These are phyloP conservation scores for Aspergillus pseudoviridinutans DNA, from an alignment of 2,329 filamentous ascomycete genomes.

Conservation along the genomic window DNA sequence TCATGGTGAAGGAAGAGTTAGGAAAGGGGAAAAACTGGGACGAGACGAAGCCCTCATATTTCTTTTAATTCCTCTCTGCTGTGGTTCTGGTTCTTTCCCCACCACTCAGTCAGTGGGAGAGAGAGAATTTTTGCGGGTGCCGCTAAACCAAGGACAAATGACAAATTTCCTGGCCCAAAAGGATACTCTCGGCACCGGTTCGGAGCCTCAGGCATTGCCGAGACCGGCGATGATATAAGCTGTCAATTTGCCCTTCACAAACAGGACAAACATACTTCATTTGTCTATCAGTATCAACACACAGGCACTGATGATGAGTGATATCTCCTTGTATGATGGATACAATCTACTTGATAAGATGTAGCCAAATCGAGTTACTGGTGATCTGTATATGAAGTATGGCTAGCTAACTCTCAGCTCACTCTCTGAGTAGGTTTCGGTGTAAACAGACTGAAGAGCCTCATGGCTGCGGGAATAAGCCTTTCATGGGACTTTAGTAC, in stretches of 20 bases:
- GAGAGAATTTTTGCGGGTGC: slow-evolving; percentile 16
- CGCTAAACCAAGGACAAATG: slow-evolving; percentile 17
- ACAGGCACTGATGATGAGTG: not conserved
- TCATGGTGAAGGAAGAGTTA: slow-evolving; percentile 24
- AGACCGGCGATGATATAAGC: slow-evolving; percentile 1
- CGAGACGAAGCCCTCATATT: slow-evolving; percentile 10
- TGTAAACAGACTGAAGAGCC: not conserved
- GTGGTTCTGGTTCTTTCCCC: slow-evolving; percentile 9
- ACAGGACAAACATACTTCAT: not conserved
- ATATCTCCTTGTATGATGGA: not conserved
- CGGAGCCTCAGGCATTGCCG: not conserved
- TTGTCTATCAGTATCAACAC: not conserved
- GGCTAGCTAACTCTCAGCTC: not conserved
- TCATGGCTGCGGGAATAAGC: not conserved
- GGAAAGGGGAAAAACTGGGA: slow-evolving; percentile 6
- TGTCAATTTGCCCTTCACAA: not conserved
- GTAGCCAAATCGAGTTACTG: not conserved
- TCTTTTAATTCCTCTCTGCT: slow-evolving; percentile 6
- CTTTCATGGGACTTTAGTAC: not conserved
- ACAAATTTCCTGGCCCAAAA: not conserved
- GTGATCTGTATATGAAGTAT: not conserved
- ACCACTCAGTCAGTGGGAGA: slow-evolving; percentile 3
- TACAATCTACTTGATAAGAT: not conserved
- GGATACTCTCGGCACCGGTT: not conserved
- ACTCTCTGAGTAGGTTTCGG: not conserved